Percentiles rank a stretch among this genome's conserved stretches.
Evolutionary conservation across 2,329 filamentous ascomycete genomes (phyloP).

Genomic region (Xylariaceae sp.): DNA sequence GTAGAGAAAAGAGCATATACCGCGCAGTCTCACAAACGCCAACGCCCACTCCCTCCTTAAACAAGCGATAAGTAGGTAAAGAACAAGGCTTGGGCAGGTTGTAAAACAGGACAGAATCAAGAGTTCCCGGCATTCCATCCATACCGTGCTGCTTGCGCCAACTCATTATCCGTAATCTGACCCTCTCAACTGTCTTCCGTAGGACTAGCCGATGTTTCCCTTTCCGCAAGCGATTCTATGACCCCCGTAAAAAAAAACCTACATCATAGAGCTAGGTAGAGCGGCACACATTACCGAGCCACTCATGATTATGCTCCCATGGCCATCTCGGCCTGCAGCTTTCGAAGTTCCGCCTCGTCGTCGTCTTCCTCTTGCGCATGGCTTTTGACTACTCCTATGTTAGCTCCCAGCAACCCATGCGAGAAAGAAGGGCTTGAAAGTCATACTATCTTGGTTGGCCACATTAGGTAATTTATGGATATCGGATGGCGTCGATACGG

Average conservation of each 20-base stretch:
- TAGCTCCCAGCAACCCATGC: slow-evolving; percentile 7
- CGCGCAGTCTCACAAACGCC: slow-evolving; percentile 26
- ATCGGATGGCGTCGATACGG: slow-evolving; percentile 56
- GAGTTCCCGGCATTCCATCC: slow-evolving; percentile 3
- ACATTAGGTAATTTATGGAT: slow-evolving; percentile 70
- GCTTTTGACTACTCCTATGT: slow-evolving; percentile 41
- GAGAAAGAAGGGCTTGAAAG: not conserved
- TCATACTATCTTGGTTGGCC: slow-evolving; percentile 70
- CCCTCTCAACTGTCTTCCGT: slow-evolving; percentile 3
- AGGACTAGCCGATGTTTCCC: slow-evolving; percentile 2
- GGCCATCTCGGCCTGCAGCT: slow-evolving; percentile 94
- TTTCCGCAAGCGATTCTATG: slow-evolving; percentile 15
- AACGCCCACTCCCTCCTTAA: slow-evolving; percentile 20
- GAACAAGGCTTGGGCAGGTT: not conserved
- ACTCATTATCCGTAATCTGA: slow-evolving; percentile 10
- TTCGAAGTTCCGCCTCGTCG: slow-evolving; percentile 90
- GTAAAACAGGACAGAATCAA: not conserved
- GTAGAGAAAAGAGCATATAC: slow-evolving; percentile 16
- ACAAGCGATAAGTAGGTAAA: slow-evolving; percentile 6
- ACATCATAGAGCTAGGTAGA: slow-evolving; percentile 8
- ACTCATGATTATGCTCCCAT: slow-evolving; percentile 53
- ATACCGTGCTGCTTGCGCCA: slow-evolving; percentile 6
- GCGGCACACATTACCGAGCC: not conserved
- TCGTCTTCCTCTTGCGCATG: slow-evolving; percentile 67
- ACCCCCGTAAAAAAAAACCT: slow-evolving; percentile 15